Base-by-base conservation (phyloP, 2,329 filamentous ascomycete species). In the Plenodomus biglobosus region DNA sequence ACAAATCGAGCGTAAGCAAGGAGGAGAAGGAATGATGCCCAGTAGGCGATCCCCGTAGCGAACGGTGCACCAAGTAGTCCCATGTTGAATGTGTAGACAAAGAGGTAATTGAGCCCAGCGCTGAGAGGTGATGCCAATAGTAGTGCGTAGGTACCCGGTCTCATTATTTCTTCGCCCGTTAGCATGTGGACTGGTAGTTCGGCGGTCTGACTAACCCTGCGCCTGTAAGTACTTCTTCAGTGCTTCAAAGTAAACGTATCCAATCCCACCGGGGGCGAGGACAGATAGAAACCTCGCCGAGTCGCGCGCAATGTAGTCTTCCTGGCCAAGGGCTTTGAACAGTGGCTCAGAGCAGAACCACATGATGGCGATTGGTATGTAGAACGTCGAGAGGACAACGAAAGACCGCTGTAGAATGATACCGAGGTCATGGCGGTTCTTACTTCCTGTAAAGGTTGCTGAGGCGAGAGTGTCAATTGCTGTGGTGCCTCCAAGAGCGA, bases 201-300 rank as follows among this genome's bases (percentile, higher is more conserved):
- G 3, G 4, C 13, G 13, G 13, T 2, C 11, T 18, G 8, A 39
- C 64, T 17, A 69, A 80, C 79, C 78, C 72, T 85, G 78, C 5
- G 79, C 78, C 62, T 81, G 78, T n/a, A 82, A 69, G 52, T 78
- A 82, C 59, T 81, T 83, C 68, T 82, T 82, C 80, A 91, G 83
- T 5, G 84, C 80, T 72, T 95, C 90, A 51, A 95, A 95, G 74
- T 88, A 95, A 35, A 95, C 84, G 61, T 95, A 95, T 0, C 90
- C 90, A 32, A 95, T 72, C 0, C 90, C 90, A 0, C 90, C 90
- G 0, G 90, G 90, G 1, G 90, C 87, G 38, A 95, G 73, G 11
- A 85, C 82, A 2, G 79, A 84, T 7, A 95, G 73, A 53, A 95
- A 95, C 37, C 76, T 80, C 1, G 88, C 83, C 42, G 87, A 88